Percentiles rank a stretch among this genome's conserved stretches.
phyloP scores from a whole-genome alignment of 2,329 filamentous ascomycete species.

The Penicillium hesseltinei region DNA sequence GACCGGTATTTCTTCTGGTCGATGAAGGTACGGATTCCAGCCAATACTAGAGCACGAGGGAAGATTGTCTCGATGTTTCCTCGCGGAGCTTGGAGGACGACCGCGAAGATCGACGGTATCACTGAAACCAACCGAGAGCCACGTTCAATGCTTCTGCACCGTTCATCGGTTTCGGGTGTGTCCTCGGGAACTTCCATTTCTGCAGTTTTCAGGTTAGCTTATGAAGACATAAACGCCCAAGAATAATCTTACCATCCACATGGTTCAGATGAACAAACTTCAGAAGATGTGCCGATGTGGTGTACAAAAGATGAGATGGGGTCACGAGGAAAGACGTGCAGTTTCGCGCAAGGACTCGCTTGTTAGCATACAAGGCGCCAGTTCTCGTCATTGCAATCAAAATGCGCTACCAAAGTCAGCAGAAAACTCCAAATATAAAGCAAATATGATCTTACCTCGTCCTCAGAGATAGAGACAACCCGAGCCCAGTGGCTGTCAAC shows the following conservation, averaged over 20 bases:
- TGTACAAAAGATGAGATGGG: conserved; percentile 79
- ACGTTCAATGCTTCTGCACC: conserved; percentile 87
- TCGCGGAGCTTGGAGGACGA: conserved; percentile 91
- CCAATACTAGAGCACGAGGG: conserved; percentile 86
- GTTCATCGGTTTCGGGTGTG: conserved; percentile 86
- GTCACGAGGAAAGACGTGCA: conserved; percentile 90
- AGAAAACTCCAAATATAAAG: neutral
- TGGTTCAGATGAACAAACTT: conserved; percentile 85
- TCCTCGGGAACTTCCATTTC: conserved; percentile 80
- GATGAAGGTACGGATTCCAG: conserved; percentile 79
- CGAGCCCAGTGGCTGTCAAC: conserved; percentile 42
- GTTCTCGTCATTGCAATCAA: conserved; percentile 68
- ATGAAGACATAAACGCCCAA: conserved; percentile 1
- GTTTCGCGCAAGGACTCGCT: conserved; percentile 71
- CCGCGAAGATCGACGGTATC: conserved; percentile 79
- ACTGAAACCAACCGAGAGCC: conserved; percentile 84
- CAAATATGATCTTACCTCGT: conserved; percentile 35
- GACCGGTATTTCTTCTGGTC: conserved; percentile 75
- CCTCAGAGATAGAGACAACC: conserved; percentile 37
- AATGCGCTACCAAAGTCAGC: conserved; percentile 40
- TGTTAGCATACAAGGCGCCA: conserved; percentile 76
- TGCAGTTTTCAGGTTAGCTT: conserved; percentile 36
- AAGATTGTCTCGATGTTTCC: conserved; percentile 95
- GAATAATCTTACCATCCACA: conserved; percentile 56
- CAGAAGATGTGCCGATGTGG: conserved; percentile 85